Base-by-base conservation (phyloP, 2,329 filamentous ascomycete genomes). In the Setomelanomma holmii region DNA sequence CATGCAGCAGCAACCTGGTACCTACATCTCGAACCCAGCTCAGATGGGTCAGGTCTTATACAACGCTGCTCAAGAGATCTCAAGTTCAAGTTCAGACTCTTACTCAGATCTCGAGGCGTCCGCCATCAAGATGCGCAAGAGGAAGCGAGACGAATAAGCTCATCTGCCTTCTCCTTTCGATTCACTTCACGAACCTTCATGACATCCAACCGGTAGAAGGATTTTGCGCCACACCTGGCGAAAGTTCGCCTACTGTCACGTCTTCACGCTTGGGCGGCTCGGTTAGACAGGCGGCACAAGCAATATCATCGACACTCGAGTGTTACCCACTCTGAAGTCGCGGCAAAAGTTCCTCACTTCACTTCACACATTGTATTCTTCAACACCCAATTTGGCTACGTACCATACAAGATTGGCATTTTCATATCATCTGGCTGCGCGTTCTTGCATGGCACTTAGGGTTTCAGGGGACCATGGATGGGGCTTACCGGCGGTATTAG, bases 41-140 rank as follows among this genome's bases (percentile, higher is more conserved):
- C 63, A 67, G 51, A 73, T 77, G 55, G 75, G 74, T 42, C 60
- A 63, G 45, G 70, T 72, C 38, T 72, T 77, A 45, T 77, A 73
- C 63, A 61, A 71, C 19, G 74, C 74, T 48, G 74, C 75, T 27
- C 64, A 68, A 16, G 63, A 64, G 45, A 68, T 75, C 51, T 74
- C 71, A 45, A 71, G 65, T 27, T 71, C 68, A 43, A 68, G 67
- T 45, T 73, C 71, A 5, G 67, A 70, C 34, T 72, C 70, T 3
- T 63, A 65, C 60, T 75, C 72, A 4, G 74, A 76, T 55, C 53
- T 67, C 22, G 78, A 79, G 48, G 69, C 72, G 22, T 58, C 68
- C 60, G 44, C 72, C 60, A 43, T 70, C 67, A 85, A 86, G 79
- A 90, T 90, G 83, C 60, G 62, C 53, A 95, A 93, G 88, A 84